A percentile compares a stretch with the other conserved stretches of the same genome.
phyloP scores from a whole-genome alignment of 768 basidiomycete species.

The Xerocomus potaroensis region DNA sequence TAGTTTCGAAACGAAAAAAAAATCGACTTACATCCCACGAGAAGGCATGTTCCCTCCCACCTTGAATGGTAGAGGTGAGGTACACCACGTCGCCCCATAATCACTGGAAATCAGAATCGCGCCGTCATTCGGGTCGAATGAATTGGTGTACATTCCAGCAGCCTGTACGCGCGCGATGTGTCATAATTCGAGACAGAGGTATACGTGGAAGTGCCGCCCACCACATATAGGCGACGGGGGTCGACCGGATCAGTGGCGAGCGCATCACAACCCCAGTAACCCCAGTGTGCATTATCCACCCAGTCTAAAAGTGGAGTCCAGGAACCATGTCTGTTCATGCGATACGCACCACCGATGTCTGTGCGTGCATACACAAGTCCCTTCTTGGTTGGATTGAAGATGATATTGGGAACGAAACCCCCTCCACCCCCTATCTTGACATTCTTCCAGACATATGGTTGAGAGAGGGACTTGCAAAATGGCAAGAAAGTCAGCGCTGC shows the following conservation, averaged over 20 bases:
- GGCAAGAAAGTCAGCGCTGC: not conserved
- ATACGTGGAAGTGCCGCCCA: not conserved
- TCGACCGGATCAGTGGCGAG: conserved; percentile 61
- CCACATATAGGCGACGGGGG: conserved; percentile 48
- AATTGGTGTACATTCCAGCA: conserved; percentile 12
- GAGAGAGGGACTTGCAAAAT: conserved; percentile 11
- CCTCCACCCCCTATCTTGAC: conserved; percentile 41
- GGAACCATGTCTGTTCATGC: conserved; percentile 53
- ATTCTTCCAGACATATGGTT: conserved; percentile 58
- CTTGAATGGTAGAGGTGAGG: conserved; percentile 56
- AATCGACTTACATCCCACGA: conserved; percentile 48
- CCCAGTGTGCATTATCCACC: conserved; percentile 45
- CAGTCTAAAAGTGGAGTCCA: conserved; percentile 66
- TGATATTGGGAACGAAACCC: conserved; percentile 51
- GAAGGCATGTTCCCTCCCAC: conserved; percentile 44
- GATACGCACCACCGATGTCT: conserved; percentile 65
- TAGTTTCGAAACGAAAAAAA: not conserved
- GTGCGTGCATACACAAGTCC: conserved; percentile 64
- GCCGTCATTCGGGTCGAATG: conserved; percentile 17
- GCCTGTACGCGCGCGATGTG: not conserved
- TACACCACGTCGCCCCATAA: conserved; percentile 51
- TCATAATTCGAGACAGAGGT: not conserved
- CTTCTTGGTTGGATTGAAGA: conserved; percentile 59
- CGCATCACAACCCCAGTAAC: conserved; percentile 59
- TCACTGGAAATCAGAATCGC: conserved; percentile 59